Evolutionary conservation across 768 basidiomycete genomes (phyloP), one percentile per base, ranked within the genome.

Genomic region (Steccherinum ochraceum): DNA sequence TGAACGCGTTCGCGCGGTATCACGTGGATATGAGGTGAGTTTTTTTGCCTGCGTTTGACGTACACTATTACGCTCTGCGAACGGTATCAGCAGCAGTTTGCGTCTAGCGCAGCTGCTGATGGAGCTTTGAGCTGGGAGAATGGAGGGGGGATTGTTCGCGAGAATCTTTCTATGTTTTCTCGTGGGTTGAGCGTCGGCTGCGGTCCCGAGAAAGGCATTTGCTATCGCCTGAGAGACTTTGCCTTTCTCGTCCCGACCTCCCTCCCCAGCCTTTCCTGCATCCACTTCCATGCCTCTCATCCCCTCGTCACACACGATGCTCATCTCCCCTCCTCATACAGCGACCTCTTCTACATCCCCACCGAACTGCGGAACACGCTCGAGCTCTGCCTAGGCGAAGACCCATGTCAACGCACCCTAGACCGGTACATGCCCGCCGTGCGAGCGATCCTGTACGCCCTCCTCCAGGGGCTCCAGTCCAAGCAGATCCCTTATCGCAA

Each of bases 21-120:
- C 75, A 79, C 39, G 89, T 98, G 55, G 78, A 84, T 53, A 80
- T 93, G 59, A 83, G 76, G 94, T 92, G 56, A 62, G 81, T 25
- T 27, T 5, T 11, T 19, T 25, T 39, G 11, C 7, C 18, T 23
- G 35, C 11, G 49, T 39, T 30, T 23, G 41, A 43, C 41, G 41
- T 43, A 19, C 24, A 23, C 45, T 21, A n/a, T 21, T 49, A n/a
- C n/a, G n/a, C n/a, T n/a, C n/a, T n/a, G n/a, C n/a, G n/a, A n/a
- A n/a, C n/a, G n/a, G n/a, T n/a, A n/a, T n/a, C n/a, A n/a, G n/a
- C n/a, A n/a, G n/a, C n/a, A n/a, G n/a, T n/a, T n/a, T n/a, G n/a
- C n/a, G n/a, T n/a, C n/a, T n/a, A n/a, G n/a, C n/a, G n/a, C n/a
- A n/a, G n/a, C n/a, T n/a, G n/a, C n/a, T n/a, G n/a, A n/a, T n/a